Evolutionary conservation across 352 stramenopile species (phyloP).

Genomic region (Poterioochromonas sp.): DNA sequence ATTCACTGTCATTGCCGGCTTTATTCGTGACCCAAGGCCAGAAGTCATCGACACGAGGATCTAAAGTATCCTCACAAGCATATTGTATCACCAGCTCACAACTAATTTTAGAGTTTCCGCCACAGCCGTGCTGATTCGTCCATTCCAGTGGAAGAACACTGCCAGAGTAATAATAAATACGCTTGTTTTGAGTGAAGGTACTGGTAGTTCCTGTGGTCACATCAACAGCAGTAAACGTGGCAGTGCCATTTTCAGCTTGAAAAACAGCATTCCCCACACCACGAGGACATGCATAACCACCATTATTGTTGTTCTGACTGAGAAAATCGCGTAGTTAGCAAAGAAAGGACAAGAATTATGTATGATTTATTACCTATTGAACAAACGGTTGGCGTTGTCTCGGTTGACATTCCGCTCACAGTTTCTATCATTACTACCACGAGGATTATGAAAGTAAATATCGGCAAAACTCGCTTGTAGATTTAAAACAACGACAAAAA

Average conservation of each 20-base stretch:
- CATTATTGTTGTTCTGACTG: conserved; percentile 47
- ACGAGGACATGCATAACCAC: conserved; percentile 45
- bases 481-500: too few species aligned
- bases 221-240: not conserved
- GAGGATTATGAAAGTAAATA: conserved; percentile 33
- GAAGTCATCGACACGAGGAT: conserved; percentile 42
- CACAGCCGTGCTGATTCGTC: conserved; percentile 49
- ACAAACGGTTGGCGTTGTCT: conserved; percentile 46
- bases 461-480: too few species aligned
- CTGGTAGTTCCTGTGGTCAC: not conserved
- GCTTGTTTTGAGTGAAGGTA: conserved; percentile 43
- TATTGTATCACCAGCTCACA: conserved; percentile 51
- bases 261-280: conserved; percentile 39
- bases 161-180: conserved; percentile 49
- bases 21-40: conserved; percentile 38
- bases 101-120: conserved; percentile 45
- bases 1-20: conserved; percentile 3
- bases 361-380: conserved; percentile 39
- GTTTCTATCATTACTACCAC: conserved; percentile 45
- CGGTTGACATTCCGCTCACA: conserved; percentile 46
- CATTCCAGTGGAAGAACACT: conserved; percentile 48
- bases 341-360: not conserved
- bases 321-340: too few species aligned
- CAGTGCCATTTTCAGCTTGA: conserved; percentile 26
- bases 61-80: conserved; percentile 47